These are phyloP conservation scores for Parastagonospora nodorum DNA, from an alignment of 2,329 filamentous ascomycete genomes.

Conservation along the genomic window DNA sequence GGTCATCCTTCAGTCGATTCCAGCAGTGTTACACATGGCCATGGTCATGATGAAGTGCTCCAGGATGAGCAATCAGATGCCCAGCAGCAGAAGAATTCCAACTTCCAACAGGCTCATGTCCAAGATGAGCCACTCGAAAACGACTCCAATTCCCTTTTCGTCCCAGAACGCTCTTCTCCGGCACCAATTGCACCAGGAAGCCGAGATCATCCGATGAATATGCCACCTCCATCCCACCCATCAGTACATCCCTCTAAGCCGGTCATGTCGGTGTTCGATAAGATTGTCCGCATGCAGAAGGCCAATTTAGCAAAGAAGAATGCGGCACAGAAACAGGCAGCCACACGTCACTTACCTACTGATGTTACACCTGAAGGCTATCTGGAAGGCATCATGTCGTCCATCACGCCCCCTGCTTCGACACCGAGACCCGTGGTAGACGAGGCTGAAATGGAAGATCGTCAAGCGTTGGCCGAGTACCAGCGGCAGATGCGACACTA, in stretches of 20 bases:
- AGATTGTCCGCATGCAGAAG: constrained; percentile 17
- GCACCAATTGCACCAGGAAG: not conserved
- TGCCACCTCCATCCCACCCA: constrained; percentile 4
- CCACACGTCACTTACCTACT: not conserved
- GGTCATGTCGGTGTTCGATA: constrained; percentile 4
- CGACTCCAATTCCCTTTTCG: constrained; percentile 17
- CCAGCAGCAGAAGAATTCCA: not conserved
- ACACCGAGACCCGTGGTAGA: not conserved
- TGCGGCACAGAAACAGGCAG: not conserved
- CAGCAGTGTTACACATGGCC: not conserved
- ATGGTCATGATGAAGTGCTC: not conserved
- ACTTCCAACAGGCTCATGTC: not conserved
- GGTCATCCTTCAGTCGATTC: not conserved
- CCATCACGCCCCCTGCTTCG: constrained; percentile 2
- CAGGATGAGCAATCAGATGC: not conserved
- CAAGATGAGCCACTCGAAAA: constrained; percentile 1
- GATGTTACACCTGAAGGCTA: constrained; percentile 14
- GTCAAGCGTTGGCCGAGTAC: constrained; percentile 18
- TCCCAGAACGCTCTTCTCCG: constrained; percentile 10
- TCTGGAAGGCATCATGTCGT: constrained; percentile 15
- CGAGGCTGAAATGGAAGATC: constrained; percentile 13
- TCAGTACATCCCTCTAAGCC: not conserved
- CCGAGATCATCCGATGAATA: not conserved
- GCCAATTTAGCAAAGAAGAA: constrained; percentile 7
- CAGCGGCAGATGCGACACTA: constrained; percentile 25